Percentiles rank a stretch among this genome's conserved stretches.
phyloP scores from a whole-genome alignment of 768 basidiomycete species.

The Fistulinella prunicolor region DNA sequence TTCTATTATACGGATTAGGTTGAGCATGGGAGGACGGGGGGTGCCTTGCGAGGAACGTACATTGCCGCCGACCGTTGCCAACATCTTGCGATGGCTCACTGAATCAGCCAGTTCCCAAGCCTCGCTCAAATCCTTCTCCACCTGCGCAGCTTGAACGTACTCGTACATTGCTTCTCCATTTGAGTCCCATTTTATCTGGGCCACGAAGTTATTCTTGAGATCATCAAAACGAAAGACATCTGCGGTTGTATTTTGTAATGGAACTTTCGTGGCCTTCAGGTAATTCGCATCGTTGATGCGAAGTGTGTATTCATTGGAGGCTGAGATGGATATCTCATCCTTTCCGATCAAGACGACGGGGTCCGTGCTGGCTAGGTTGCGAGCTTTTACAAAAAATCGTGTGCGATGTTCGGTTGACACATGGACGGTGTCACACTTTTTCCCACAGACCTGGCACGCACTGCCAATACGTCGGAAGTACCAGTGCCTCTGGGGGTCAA shows the following conservation, averaged over 20 bases:
- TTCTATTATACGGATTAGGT: no score
- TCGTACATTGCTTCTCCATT: background rate
- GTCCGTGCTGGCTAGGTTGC: background rate
- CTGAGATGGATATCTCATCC: background rate
- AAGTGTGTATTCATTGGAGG: background rate
- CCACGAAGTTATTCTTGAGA: background rate
- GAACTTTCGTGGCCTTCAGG: background rate
- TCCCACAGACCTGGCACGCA: background rate
- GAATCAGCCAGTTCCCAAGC: conserved; percentile 2
- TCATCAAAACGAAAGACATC: background rate
- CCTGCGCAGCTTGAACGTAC: background rate
- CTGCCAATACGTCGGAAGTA: background rate
- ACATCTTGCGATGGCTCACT: no score
- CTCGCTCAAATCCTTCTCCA: background rate
- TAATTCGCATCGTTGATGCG: background rate
- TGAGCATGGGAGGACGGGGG: no score
- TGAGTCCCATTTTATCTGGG: background rate
- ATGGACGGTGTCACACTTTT: background rate
- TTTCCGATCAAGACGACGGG: conserved; percentile 1
- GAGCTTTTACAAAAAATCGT: background rate
- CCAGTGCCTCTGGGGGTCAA: conserved; percentile 1
- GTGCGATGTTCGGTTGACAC: conserved; percentile 2
- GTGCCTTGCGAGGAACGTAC: no score
- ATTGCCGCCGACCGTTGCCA: no score
- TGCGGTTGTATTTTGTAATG: background rate